These are phyloP conservation scores for Macaranga tanarius DNA, from an alignment of 441 rosid species.

Conservation along the genomic window DNA sequence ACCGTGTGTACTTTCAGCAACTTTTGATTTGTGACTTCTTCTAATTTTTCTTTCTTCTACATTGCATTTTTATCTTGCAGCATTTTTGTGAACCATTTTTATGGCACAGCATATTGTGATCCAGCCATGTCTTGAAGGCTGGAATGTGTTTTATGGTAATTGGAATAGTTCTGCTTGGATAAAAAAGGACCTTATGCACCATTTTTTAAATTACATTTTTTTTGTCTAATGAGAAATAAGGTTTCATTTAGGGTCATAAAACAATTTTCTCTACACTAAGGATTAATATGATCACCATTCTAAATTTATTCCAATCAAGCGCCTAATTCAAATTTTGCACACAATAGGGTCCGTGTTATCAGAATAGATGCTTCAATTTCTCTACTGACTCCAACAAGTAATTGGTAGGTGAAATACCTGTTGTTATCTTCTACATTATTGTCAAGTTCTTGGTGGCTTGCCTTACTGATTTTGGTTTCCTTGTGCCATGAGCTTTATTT, in stretches of 20 bases:
- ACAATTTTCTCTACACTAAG: not conserved
- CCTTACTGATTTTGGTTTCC: not conserved
- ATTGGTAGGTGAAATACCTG: not conserved
- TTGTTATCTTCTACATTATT: conserved; percentile 5
- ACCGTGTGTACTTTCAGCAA: conserved; percentile 48
- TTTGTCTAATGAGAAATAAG: not conserved
- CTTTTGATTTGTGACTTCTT: conserved; percentile 14
- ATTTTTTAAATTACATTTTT: not conserved
- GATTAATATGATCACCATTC: not conserved
- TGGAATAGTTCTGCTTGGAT: not conserved
- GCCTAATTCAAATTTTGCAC: not conserved
- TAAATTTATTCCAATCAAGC: not conserved
- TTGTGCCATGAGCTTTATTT: not conserved
- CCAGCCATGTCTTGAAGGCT: not conserved
- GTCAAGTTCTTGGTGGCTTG: not conserved
- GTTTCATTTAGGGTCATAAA: not conserved
- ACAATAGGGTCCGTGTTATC: not conserved
- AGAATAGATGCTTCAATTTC: not conserved
- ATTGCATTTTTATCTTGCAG: not conserved
- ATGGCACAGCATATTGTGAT: conserved; percentile 1
- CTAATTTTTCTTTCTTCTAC: not conserved
- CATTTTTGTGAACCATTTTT: not conserved
- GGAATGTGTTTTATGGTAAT: not conserved
- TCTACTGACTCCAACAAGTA: not conserved
- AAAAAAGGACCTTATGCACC: not conserved